Base-by-base conservation (phyloP, 2,329 filamentous ascomycete species). In the Plectosphaerella plurivora region DNA sequence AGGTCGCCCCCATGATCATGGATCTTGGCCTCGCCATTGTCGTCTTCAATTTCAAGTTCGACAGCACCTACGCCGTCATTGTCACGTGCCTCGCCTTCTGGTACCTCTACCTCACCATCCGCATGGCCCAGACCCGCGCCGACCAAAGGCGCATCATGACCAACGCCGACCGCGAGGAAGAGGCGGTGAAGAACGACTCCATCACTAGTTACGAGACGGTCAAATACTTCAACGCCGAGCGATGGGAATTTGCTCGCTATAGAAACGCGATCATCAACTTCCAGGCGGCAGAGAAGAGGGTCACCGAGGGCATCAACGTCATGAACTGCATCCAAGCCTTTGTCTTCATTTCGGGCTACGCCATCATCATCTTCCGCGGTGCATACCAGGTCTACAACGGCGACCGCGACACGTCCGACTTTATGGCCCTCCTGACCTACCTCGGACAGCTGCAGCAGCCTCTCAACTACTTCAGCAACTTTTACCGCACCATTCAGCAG, bases 201-300 rank as follows among this genome's bases (percentile, higher is more conserved):
- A 94, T 99, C 75, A 91, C 94, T 56, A 96, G 91, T n/a, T 99
- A 97, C 68, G 94, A 99, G 73, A 93, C 89, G 2, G 89, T 93
- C 65, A 94, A 93, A 66, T 93, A 93, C 63, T 94, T 94, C 76
- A 93, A 93, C 61, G 89, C 89, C 8, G 89, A 93, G 63, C 76
- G 82, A 2, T 92, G 88, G 63, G 89, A 94, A 63, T 91, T 91
- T 59, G 74, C 78, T 47, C 81, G 89, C 22, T 93, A 91, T 63
- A 79, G 84, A 46, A 71, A 78, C 45, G 88, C 89, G 24, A 88
- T 94, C 51, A 73, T 74, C 45, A 81, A 81, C 51, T 93, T 86
- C 67, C 89, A 93, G 65, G 73, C 72, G 41, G 87, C 88, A 48
- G 89, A 93, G 68, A 88, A 87, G 54, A 83, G 86, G 61, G 88